Evolutionary conservation across 2,329 filamentous ascomycete genomes (phyloP), one percentile per base, ranked within the genome.

Genomic region (Penicillium decumbens): DNA sequence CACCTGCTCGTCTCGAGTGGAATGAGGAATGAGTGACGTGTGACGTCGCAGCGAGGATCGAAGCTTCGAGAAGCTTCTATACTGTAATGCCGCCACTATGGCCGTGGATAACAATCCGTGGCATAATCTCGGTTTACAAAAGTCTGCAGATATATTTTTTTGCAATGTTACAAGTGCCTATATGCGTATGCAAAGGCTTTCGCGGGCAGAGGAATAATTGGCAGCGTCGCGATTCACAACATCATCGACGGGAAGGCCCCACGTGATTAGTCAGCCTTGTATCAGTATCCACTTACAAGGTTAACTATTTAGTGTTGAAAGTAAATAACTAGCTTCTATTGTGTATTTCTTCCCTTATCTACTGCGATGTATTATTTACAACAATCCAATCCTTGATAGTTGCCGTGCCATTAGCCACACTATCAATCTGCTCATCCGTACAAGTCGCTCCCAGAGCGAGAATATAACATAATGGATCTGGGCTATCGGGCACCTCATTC

Each of bases 301-400:
- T n/a, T 20, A 20, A 35, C 28, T 30, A 10, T 12, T 27, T 27
- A 7, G 6, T 18, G 1, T 18, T 18, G 15, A 18, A 18, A 18
- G 15, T 18, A 18, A 18, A 18, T 18, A 18, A 18, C 15, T 18
- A 18, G 15, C 15, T 18, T 18, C 15, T 18, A 18, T 18, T 18
- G 15, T 18, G 15, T 18, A 18, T 18, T 18, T 18, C 15, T 18
- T 18, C 15, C 8, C 13, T 4, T 39, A 32, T 30, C 25, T 47
- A 47, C 20, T 32, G 13, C 9, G 39, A 39, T 12, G 8, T 7
- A 8, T 54, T 43, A 48, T 67, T 67, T 6, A 74, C 59, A 13
- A 79, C 62, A 41, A 77, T 68, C 47, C 71, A 79, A 54, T 79
- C 67, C 53, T 70, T 62, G n/a, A 79, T 65, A 18, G 72, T 45